Percentiles rank a stretch among this genome's conserved stretches.
phyloP scores from a whole-genome alignment of 768 basidiomycete species.

The Termitomyces sp. region DNA sequence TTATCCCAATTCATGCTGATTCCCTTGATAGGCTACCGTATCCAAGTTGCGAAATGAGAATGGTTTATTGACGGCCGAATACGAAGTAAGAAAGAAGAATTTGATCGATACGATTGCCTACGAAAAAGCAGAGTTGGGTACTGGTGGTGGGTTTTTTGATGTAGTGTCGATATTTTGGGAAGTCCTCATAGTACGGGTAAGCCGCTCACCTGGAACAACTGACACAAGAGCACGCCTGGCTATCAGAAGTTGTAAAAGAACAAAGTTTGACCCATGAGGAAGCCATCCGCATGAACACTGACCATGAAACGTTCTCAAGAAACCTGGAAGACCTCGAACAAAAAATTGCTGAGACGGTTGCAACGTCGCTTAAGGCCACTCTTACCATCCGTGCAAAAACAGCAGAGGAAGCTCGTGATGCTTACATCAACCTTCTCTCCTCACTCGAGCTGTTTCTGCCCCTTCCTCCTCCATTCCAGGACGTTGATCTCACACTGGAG shows the following conservation, averaged over 20 bases:
- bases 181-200: conserved; percentile 19
- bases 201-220: conserved; percentile 59
- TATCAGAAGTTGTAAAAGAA: conserved; percentile 63
- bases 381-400: conserved; percentile 73
- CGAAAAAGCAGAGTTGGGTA: conserved; percentile 58
- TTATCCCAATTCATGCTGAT: conserved; percentile 1
- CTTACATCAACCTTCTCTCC: conserved; percentile 71
- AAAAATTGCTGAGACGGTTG: conserved; percentile 65
- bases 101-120: conserved; percentile 59
- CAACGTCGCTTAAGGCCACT: conserved; percentile 79
- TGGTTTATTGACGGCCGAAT: conserved; percentile 62
- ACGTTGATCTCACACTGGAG: conserved; percentile 74
- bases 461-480: conserved; percentile 62
- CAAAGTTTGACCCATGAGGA: conserved; percentile 93
- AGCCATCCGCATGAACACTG: conserved; percentile 84
- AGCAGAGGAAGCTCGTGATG: conserved; percentile 77
- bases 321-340: conserved; percentile 72
- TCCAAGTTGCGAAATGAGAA: conserved; percentile 58
- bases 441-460: conserved; percentile 75
- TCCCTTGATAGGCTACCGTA: conserved; percentile 45
- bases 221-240: conserved; percentile 54
- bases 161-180: not conserved
- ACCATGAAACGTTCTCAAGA: conserved; percentile 72
- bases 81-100: conserved; percentile 64
- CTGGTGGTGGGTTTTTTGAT: conserved; percentile 37